These are phyloP conservation scores for Pichia cactophila DNA, from an alignment of 1,139 yeast genomes.

Conservation along the genomic window DNA sequence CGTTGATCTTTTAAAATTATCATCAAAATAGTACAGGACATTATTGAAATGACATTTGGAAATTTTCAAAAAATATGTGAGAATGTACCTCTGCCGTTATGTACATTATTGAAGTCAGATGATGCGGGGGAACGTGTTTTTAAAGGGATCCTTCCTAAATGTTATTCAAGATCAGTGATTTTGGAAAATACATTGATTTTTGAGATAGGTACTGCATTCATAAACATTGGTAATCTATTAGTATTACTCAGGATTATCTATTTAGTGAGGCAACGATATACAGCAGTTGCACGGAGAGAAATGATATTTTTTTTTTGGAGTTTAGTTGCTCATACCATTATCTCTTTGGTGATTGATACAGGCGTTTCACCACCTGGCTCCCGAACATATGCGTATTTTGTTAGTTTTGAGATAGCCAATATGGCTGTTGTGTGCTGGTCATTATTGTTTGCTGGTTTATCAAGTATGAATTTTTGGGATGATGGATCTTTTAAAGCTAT, in stretches of 20 bases:
- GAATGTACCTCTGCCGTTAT: constrained; percentile 68
- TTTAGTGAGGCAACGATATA: constrained; percentile 74
- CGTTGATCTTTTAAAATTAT: background rate
- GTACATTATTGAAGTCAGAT: constrained; percentile 50
- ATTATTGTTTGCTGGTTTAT: constrained; percentile 63
- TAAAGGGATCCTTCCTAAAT: constrained; percentile 60
- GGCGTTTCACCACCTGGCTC: constrained; percentile 91
- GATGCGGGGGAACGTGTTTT: constrained; percentile 17
- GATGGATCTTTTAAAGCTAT: constrained; percentile 73
- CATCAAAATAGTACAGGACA: background rate
- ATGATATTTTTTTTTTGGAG: constrained; percentile 68
- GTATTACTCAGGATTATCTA: constrained; percentile 66
- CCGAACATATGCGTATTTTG: constrained; percentile 68
- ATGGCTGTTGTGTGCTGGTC: constrained; percentile 65
- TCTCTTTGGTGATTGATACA: constrained; percentile 74
- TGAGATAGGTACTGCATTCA: constrained; percentile 83
- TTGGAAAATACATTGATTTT: constrained; percentile 87
- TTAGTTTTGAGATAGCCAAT: constrained; percentile 69
- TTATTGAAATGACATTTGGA: constrained; percentile 47
- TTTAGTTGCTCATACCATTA: constrained; percentile 48
- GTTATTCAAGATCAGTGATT: constrained; percentile 82
- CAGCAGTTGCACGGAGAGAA: constrained; percentile 90
- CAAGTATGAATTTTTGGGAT: constrained; percentile 89
- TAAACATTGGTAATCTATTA: constrained; percentile 67
- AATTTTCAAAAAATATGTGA: constrained; percentile 61